A percentile compares a stretch with the other conserved stretches of the same genome.
These are phyloP conservation scores for Mitragyna speciosa DNA, from an alignment of 257 asterid genomes.

Conservation along the genomic window DNA sequence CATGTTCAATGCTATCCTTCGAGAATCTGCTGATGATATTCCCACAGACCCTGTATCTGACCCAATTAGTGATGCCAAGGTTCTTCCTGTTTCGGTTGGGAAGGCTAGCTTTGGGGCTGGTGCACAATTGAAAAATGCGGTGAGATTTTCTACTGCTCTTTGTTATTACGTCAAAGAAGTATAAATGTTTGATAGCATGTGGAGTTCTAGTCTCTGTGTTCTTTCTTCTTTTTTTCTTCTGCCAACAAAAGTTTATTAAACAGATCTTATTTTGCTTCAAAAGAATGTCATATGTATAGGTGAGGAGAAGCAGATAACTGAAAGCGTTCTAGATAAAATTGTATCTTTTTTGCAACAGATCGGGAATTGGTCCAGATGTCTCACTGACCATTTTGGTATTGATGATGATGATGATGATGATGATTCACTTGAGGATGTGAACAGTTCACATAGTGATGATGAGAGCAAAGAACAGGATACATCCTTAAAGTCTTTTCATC, in stretches of 20 bases:
- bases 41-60: slow-evolving; percentile 91
- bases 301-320: background rate
- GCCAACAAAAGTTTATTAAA: background rate
- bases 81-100: slow-evolving; percentile 81
- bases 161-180: background rate
- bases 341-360: slow-evolving; percentile 41
- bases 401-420: slow-evolving; percentile 47
- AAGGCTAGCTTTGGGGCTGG: slow-evolving; percentile 86
- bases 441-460: slow-evolving; percentile 36
- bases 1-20: slow-evolving; percentile 82
- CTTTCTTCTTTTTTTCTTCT: background rate
- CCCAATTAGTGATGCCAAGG: slow-evolving; percentile 70
- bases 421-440: slow-evolving; percentile 27
- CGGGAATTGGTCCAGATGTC: slow-evolving; percentile 92
- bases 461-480: slow-evolving; percentile 35
- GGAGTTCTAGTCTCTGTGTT: background rate
- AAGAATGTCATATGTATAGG: background rate
- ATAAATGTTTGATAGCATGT: background rate
- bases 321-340: background rate
- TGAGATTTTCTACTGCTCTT: slow-evolving; percentile 30
- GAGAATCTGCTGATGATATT: slow-evolving; percentile 72
- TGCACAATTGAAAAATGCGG: slow-evolving; percentile 80
- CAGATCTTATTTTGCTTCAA: background rate
- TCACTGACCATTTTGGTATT: slow-evolving; percentile 63
- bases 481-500: slow-evolving; percentile 58